Base-by-base conservation (phyloP, 805 yeast species). In the Yamadazyma sp. region DNA sequence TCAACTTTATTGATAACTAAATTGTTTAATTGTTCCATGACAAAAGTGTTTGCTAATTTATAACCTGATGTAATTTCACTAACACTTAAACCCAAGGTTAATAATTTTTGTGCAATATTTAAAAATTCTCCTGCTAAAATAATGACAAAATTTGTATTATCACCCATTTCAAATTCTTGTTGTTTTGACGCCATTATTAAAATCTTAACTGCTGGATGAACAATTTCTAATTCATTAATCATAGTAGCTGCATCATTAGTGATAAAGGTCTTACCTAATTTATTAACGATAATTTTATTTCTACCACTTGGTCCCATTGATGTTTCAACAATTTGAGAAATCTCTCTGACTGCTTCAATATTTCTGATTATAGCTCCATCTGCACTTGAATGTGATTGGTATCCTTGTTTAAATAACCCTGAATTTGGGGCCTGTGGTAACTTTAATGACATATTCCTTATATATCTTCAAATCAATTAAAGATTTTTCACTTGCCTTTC, bases 221-320 rank as follows among this genome's bases (percentile, higher is more conserved):
- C 88, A 47, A 91, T 87, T 44, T 91, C 97, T 37, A 91, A 69
- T 60, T 93, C 98, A 47, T 83, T 78, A 41, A 93, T 71, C 82
- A 93, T 93, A 6, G 98, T 93, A 24, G 97, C 96, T n/a, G 98
- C 97, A 59, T 93, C 98, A 49, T 86, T 86, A 27, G 98, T 93
- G 43, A 93, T 78, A 58, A 88, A 86, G 16, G 86, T 82, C 56
- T 82, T 87, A 40, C 87, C 88, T 47, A 86, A 64, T 50, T 86
- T 77, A 64, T 91, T 91, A 37, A 93, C 96, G 50, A 93, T 83
- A 59, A 93, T 87, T 74, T 93, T 93, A 63, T 89, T 93, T 55
- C 96, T 77, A 35, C 98, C 98, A 63, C 95, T 85, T 42, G 98
- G 98, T 5, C 98, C 98, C 70, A 93, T 84, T 9, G 96, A 87